A percentile compares a stretch with the other conserved stretches of the same genome.
phyloP scores from a whole-genome alignment of 2,329 filamentous ascomycete genomes.

The Aurifilum marmelostoma region DNA sequence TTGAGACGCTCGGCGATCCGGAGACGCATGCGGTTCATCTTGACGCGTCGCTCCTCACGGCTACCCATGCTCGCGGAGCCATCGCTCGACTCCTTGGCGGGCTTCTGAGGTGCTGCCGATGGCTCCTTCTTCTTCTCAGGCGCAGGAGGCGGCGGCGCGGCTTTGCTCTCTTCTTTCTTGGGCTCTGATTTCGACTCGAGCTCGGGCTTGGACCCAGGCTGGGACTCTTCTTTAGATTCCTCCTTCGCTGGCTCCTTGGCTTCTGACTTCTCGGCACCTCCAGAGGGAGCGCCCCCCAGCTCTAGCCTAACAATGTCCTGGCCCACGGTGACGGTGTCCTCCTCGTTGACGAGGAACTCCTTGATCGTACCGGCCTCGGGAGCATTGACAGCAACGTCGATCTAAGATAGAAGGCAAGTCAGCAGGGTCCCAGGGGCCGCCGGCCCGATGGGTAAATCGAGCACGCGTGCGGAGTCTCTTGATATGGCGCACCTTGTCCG shows the following conservation, averaged over 20 bases:
- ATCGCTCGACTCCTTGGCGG: slow-evolving; percentile 44
- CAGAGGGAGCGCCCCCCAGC: slow-evolving; percentile 66
- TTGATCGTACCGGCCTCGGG: slow-evolving; percentile 89
- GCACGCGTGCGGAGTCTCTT: background rate
- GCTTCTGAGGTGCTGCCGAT: slow-evolving; percentile 28
- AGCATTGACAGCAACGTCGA: slow-evolving; percentile 95
- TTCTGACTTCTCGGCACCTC: slow-evolving; percentile 60
- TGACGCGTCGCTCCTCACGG: slow-evolving; percentile 90
- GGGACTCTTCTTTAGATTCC: slow-evolving; percentile 38
- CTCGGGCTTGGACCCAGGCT: slow-evolving; percentile 47
- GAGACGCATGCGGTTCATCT: slow-evolving; percentile 99
- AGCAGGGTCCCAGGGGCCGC: slow-evolving; percentile 13
- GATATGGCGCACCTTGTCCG: slow-evolving; percentile 76
- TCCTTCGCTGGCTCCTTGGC: slow-evolving; percentile 61
- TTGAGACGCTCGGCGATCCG: slow-evolving; percentile 97
- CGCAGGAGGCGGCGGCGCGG: slow-evolving; percentile 37
- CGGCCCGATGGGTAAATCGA: background rate
- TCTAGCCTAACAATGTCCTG: slow-evolving; percentile 90
- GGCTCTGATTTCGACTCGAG: slow-evolving; percentile 38
- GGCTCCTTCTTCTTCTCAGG: slow-evolving; percentile 40
- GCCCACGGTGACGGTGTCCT: slow-evolving; percentile 92
- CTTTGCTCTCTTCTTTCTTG: slow-evolving; percentile 39
- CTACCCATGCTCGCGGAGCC: slow-evolving; percentile 60
- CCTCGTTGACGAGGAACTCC: slow-evolving; percentile 88
- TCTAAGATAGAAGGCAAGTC: slow-evolving; percentile 53